A percentile compares a stretch with the other conserved stretches of the same genome.
phyloP scores from a whole-genome alignment of 305 asterid genomes.

The Fraxinus xanthoxyloides region DNA sequence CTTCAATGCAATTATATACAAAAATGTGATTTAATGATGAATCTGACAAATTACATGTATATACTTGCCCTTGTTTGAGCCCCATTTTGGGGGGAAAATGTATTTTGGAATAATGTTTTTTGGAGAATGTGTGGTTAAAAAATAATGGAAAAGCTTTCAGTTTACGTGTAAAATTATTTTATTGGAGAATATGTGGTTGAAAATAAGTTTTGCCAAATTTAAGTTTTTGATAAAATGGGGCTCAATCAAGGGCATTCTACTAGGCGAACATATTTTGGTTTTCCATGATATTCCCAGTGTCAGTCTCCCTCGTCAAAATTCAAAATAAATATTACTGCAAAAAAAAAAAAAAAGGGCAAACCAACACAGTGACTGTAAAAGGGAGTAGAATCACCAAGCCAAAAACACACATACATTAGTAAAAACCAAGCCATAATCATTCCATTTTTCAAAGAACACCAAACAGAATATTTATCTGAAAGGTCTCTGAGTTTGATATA shows the following conservation, averaged over 20 bases:
- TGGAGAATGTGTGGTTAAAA: no score
- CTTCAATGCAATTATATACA: not conserved
- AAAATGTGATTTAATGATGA: not conserved
- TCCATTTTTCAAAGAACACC: not conserved
- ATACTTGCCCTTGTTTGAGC: not conserved
- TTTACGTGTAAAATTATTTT: no score
- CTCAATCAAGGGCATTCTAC: not conserved
- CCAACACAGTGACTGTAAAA: not conserved
- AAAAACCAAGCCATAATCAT: not conserved
- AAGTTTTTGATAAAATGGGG: no score
- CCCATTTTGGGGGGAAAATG: no score
- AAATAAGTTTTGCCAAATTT: no score
- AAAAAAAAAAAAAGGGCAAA: not conserved
- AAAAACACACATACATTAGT: not conserved
- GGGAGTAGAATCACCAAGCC: not conserved
- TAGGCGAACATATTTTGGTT: not conserved
- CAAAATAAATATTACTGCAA: not conserved
- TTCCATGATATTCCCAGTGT: not conserved
- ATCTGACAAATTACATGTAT: not conserved
- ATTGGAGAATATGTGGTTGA: no score
- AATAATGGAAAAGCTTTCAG: no score
- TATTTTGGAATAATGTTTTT: no score
- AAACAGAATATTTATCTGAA: not conserved
- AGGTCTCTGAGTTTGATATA: not conserved
- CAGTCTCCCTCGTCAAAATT: not conserved